These are phyloP conservation scores for Gossypium lobatum DNA, from an alignment of 441 rosid genomes.

Conservation along the genomic window DNA sequence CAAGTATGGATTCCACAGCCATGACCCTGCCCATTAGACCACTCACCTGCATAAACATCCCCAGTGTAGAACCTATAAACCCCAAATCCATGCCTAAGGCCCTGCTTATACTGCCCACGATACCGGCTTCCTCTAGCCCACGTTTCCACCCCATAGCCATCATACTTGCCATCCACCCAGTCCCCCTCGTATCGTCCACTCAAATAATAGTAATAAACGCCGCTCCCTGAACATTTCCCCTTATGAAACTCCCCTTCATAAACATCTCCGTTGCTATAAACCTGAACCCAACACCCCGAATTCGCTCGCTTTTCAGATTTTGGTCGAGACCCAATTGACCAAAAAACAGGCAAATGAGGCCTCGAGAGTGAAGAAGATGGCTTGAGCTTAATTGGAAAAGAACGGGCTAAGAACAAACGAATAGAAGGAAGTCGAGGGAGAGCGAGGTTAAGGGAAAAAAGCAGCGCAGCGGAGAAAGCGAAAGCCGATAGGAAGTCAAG, in stretches of 20 bases:
- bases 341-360: slow-evolving; percentile 61
- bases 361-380: slow-evolving; percentile 24
- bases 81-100: slow-evolving; percentile 75
- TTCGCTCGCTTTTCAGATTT: slow-evolving; percentile 46
- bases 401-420: slow-evolving; percentile 65
- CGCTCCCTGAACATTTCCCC: slow-evolving; percentile 75
- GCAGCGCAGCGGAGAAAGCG: slow-evolving; percentile 65
- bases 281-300: slow-evolving; percentile 86
- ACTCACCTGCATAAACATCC: slow-evolving; percentile 81
- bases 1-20: slow-evolving; percentile 90
- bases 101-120: slow-evolving; percentile 74
- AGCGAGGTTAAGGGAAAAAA: slow-evolving; percentile 66
- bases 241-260: slow-evolving; percentile 77
- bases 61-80: slow-evolving; percentile 82
- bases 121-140: slow-evolving; percentile 90
- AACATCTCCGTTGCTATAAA: slow-evolving; percentile 74
- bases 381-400: slow-evolving; percentile 59
- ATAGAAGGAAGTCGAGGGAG: slow-evolving; percentile 78
- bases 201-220: slow-evolving; percentile 78
- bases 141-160: slow-evolving; percentile 85
- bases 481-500: slow-evolving; percentile 77
- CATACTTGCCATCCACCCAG: slow-evolving; percentile 81
- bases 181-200: slow-evolving; percentile 85
- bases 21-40: slow-evolving; percentile 91
- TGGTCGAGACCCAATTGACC: slow-evolving; percentile 77